phyloP scores from a whole-genome alignment of 768 basidiomycete genomes.

The Rhizopogon sp. region DNA sequence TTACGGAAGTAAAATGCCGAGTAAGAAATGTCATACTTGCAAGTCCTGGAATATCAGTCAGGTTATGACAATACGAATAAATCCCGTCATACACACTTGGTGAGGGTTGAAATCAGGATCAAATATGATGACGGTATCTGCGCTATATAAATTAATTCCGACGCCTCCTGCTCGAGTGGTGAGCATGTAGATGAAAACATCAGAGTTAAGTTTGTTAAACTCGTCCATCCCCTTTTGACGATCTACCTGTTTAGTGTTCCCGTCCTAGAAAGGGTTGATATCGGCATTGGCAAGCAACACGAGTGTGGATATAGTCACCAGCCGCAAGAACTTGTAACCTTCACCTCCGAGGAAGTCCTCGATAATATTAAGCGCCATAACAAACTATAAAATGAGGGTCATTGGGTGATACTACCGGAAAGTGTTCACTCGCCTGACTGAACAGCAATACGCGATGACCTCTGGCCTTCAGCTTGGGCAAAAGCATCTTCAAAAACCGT shows the following conservation, averaged over 20 bases:
- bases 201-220: conserved; percentile 85
- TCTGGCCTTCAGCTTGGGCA: conserved; percentile 79
- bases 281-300: conserved; percentile 6
- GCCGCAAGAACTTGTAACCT: conserved; percentile 69
- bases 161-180: conserved; percentile 93
- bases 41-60: conserved; percentile 55
- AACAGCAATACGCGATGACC: conserved; percentile 90
- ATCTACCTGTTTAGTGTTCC: conserved; percentile 76
- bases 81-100: conserved; percentile 45
- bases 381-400: conserved; percentile 52
- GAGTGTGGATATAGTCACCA: conserved; percentile 40
- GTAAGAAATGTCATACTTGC: conserved; percentile 53
- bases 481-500: conserved; percentile 64
- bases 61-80: conserved; percentile 6
- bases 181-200: conserved; percentile 86
- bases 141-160: conserved; percentile 87
- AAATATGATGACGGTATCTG: conserved; percentile 90
- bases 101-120: conserved; percentile 99
- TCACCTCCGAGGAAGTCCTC: conserved; percentile 88
- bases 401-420: neutral
- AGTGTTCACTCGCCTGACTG: conserved; percentile 61
- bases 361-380: conserved; percentile 78
- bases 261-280: conserved; percentile 55
- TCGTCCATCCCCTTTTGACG: conserved; percentile 94
- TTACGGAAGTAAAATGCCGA: neutral